A percentile compares a stretch with the other conserved stretches of the same genome.
Evolutionary conservation across 169 alveolate genomes (phyloP).

Genomic region (Plasmodium cynomolgi): DNA sequence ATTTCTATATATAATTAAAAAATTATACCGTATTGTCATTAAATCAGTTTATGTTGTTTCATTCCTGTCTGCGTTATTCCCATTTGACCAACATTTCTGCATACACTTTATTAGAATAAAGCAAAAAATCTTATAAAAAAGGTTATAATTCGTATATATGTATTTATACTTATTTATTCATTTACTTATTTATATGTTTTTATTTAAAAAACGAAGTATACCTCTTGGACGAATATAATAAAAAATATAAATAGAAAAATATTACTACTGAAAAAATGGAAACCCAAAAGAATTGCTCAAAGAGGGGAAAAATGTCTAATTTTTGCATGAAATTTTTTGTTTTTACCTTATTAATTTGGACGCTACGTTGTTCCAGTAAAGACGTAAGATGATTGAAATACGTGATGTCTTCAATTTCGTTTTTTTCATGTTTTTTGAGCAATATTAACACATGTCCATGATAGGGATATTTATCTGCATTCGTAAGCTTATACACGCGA

Average conservation of each 20-base stretch:
- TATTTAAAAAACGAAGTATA: not conserved
- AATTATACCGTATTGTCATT: not conserved
- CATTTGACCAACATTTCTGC: not conserved
- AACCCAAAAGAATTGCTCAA: not conserved
- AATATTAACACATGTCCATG: not conserved
- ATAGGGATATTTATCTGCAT: not conserved
- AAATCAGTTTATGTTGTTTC: not conserved
- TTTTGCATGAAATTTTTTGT: not conserved
- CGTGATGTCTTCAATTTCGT: not conserved
- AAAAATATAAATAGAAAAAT: not conserved
- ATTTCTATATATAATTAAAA: not conserved
- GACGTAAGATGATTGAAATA: not conserved
- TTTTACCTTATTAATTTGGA: not conserved
- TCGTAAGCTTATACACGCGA: not conserved
- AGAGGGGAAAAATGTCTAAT: not conserved
- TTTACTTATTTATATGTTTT: not conserved
- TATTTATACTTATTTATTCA: not conserved
- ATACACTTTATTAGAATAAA: not conserved
- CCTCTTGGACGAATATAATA: not conserved
- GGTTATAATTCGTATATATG: not conserved
- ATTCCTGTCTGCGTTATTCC: not conserved
- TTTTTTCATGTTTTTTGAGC: not conserved
- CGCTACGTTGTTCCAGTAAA: not conserved
- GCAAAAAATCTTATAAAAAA: not conserved
- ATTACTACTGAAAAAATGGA: not conserved